Evolutionary conservation across 2,329 filamentous ascomycete genomes (phyloP).

Genomic region (Epichloe coenophiala): DNA sequence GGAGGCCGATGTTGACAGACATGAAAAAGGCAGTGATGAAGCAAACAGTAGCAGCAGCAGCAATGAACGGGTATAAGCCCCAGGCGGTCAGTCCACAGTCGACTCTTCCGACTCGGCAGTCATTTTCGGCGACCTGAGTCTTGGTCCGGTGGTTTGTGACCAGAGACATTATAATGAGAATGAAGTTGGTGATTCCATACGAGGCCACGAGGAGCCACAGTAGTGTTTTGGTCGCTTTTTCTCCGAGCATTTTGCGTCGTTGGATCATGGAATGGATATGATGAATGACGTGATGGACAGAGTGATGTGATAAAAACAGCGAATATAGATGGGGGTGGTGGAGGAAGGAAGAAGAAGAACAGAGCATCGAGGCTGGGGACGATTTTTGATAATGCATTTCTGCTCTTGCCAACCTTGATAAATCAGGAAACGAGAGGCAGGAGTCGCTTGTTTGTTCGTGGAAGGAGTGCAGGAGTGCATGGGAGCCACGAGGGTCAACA

Average conservation of each 20-base stretch:
- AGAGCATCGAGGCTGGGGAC: too few species aligned
- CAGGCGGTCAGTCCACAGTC: slow-evolving; percentile 4
- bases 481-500: too few species aligned
- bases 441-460: too few species aligned
- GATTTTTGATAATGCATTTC: too few species aligned
- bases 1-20: slow-evolving; percentile 6
- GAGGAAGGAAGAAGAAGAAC: background rate
- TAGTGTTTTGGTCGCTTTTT: slow-evolving; percentile 1
- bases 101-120: background rate
- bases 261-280: background rate
- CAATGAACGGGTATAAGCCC: slow-evolving; percentile 10
- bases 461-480: too few species aligned
- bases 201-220: slow-evolving; percentile 9
- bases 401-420: too few species aligned
- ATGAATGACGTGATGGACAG: background rate
- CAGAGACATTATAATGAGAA: slow-evolving; percentile 10
- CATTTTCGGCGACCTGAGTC: too few species aligned
- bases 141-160: slow-evolving; percentile 3
- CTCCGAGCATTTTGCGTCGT: background rate
- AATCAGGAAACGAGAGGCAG: too few species aligned
- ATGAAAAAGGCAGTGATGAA: slow-evolving; percentile 7
- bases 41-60: slow-evolving; percentile 7
- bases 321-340: background rate
- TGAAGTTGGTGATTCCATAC: slow-evolving; percentile 11
- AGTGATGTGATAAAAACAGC: background rate